Evolutionary conservation across 495 filamentous ascomycete genomes (phyloP).

Genomic region (Clavariopsis aquatica): DNA sequence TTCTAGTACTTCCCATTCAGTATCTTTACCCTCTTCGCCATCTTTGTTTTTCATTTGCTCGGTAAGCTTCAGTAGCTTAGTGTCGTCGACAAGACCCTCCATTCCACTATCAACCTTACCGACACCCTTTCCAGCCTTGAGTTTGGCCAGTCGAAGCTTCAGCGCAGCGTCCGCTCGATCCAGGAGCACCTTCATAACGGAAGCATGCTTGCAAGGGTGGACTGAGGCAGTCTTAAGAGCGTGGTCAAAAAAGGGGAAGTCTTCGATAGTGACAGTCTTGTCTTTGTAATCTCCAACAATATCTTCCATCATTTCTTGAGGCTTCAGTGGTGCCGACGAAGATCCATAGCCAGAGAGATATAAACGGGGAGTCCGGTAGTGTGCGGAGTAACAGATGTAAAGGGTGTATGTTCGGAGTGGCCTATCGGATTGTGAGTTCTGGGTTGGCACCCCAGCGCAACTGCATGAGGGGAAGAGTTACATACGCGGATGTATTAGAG

Average conservation of each 20-base stretch:
- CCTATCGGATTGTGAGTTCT: constrained; percentile 49
- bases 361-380: constrained; percentile 93
- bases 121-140: constrained; percentile 59
- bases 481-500: constrained; percentile 67
- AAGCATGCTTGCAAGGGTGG: constrained; percentile 90
- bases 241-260: constrained; percentile 86
- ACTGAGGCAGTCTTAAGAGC: constrained; percentile 92
- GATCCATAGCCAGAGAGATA: constrained; percentile 89
- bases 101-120: constrained; percentile 61
- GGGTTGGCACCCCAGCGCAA: not conserved
- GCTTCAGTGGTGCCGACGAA: constrained; percentile 80
- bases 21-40: constrained; percentile 53
- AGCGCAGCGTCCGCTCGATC: constrained; percentile 92
- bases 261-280: constrained; percentile 97
- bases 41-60: constrained; percentile 47
- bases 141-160: constrained; percentile 82
- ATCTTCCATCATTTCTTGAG: constrained; percentile 96
- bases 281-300: constrained; percentile 99
- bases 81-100: constrained; percentile 66
- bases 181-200: constrained; percentile 96
- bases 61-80: constrained; percentile 48
- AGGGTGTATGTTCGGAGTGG: constrained; percentile 89
- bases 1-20: constrained; percentile 83
- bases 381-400: constrained; percentile 96
- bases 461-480: constrained; percentile 17